These are phyloP conservation scores for Ogataea sp. DNA, from an alignment of 805 yeast species.

Conservation along the genomic window DNA sequence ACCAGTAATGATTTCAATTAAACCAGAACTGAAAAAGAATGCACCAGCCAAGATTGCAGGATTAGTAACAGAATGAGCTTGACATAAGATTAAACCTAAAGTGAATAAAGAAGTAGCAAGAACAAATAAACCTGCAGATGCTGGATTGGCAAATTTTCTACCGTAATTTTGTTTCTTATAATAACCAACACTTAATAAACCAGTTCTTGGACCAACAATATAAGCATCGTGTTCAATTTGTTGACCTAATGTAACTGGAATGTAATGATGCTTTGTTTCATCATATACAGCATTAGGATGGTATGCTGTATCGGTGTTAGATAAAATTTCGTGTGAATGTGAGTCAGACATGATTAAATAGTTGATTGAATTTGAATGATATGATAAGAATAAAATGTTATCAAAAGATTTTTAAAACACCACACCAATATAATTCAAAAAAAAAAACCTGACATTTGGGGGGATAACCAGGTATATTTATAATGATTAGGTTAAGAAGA, in stretches of 20 bases:
- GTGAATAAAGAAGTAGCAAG: constrained; percentile 40
- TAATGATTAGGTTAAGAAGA: neutral
- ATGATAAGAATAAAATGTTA: too few relatives aligned
- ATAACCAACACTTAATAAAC: constrained; percentile 32
- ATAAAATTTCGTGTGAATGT: constrained; percentile 5
- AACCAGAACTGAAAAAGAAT: constrained; percentile 39
- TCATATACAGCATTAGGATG: constrained; percentile 13
- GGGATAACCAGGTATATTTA: neutral
- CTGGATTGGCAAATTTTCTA: constrained; percentile 40
- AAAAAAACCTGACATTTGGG: too few relatives aligned
- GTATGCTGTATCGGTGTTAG: constrained; percentile 18
- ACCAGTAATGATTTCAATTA: constrained; percentile 40
- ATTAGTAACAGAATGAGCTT: constrained; percentile 33
- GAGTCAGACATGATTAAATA: constrained; percentile 14
- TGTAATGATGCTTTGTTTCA: constrained; percentile 7
- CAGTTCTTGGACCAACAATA: constrained; percentile 32
- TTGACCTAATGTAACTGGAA: constrained; percentile 3
- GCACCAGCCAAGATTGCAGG: constrained; percentile 36
- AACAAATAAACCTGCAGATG: constrained; percentile 40
- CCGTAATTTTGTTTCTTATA: constrained; percentile 32
- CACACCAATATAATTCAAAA: neutral
- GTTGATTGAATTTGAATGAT: too few relatives aligned
- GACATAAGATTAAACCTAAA: constrained; percentile 34
- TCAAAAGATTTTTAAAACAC: too few relatives aligned
- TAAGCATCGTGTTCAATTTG: constrained; percentile 11